Evolutionary conservation across 345 rosid species (phyloP).

Genomic region (Bretschneidera sinensis): DNA sequence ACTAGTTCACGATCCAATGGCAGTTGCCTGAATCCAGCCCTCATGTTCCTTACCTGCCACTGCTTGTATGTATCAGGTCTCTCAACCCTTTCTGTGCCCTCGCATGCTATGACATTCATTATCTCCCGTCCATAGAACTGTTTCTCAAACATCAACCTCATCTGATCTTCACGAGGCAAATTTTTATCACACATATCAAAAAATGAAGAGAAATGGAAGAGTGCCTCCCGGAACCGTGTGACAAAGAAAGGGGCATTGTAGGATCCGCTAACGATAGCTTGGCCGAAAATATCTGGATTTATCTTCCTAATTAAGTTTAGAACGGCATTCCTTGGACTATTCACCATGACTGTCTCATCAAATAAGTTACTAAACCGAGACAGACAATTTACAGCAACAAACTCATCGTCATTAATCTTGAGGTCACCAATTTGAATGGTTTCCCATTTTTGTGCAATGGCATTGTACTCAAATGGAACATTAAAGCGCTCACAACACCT

Average conservation of each 20-base stretch:
- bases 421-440: slow-evolving; percentile 55
- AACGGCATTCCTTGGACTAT: slow-evolving; percentile 59
- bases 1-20: slow-evolving; percentile 40
- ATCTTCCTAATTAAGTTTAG: slow-evolving; percentile 50
- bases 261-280: slow-evolving; percentile 42
- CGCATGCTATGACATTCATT: slow-evolving; percentile 66
- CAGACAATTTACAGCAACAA: slow-evolving; percentile 56
- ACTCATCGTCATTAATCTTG: slow-evolving; percentile 42
- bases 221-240: slow-evolving; percentile 70
- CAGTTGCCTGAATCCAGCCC: slow-evolving; percentile 69
- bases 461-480: slow-evolving; percentile 74
- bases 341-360: slow-evolving; percentile 53
- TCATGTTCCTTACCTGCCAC: slow-evolving; percentile 52
- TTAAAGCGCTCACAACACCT: slow-evolving; percentile 53
- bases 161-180: slow-evolving; percentile 34
- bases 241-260: slow-evolving; percentile 69
- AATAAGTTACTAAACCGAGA: slow-evolving; percentile 56
- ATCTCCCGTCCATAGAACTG: slow-evolving; percentile 61
- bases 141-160: slow-evolving; percentile 59
- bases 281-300: slow-evolving; percentile 53
- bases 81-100: slow-evolving; percentile 70
- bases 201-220: slow-evolving; percentile 65
- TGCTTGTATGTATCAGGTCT: slow-evolving; percentile 85
- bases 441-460: slow-evolving; percentile 75
- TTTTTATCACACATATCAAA: slow-evolving; percentile 58